phyloP scores from a whole-genome alignment of 805 yeast species.

The Wickerhamiella kurtzmanii region DNA sequence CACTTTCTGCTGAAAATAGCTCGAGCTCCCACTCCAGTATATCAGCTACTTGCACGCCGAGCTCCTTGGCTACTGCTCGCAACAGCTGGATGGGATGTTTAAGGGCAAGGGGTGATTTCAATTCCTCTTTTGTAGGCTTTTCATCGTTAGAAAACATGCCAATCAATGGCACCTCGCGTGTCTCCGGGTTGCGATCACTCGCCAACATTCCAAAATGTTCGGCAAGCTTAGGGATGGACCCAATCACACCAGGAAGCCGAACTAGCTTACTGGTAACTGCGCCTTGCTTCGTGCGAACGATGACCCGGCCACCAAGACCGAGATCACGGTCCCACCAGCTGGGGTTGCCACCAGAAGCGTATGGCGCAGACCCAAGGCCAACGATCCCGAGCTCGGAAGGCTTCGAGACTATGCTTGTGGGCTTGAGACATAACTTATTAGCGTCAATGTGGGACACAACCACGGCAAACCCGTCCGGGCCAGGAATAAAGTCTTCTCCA shows the following conservation, averaged over 20 bases:
- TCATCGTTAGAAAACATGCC: conserved; percentile 39
- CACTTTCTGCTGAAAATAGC: conserved; percentile 65
- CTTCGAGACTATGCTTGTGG: conserved; percentile 40
- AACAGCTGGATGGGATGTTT: conserved; percentile 52
- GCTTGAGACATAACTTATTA: conserved; percentile 52
- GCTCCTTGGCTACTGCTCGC: conserved; percentile 50
- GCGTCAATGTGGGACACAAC: conserved; percentile 64
- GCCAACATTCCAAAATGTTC: conserved; percentile 67
- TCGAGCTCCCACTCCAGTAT: conserved; percentile 61
- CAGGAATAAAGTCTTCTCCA: conserved; percentile 53
- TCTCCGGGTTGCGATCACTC: conserved; percentile 53
- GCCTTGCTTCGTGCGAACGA: conserved; percentile 37
- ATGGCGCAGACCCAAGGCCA: conserved; percentile 65
- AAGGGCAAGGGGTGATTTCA: conserved; percentile 46
- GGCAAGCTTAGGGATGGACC: conserved; percentile 66
- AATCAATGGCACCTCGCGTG: conserved; percentile 60
- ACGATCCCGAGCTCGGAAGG: conserved; percentile 54
- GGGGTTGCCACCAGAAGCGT: conserved; percentile 49
- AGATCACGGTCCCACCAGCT: conserved; percentile 76
- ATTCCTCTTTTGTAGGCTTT: conserved; percentile 30
- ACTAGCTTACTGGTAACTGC: conserved; percentile 22
- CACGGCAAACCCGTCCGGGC: conserved; percentile 40
- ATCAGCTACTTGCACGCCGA: conserved; percentile 43
- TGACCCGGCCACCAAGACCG: conserved; percentile 64
- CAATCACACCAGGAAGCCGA: conserved; percentile 33